Base-by-base conservation (phyloP, 2,329 filamentous ascomycete species). In the Microdochium nivale region DNA sequence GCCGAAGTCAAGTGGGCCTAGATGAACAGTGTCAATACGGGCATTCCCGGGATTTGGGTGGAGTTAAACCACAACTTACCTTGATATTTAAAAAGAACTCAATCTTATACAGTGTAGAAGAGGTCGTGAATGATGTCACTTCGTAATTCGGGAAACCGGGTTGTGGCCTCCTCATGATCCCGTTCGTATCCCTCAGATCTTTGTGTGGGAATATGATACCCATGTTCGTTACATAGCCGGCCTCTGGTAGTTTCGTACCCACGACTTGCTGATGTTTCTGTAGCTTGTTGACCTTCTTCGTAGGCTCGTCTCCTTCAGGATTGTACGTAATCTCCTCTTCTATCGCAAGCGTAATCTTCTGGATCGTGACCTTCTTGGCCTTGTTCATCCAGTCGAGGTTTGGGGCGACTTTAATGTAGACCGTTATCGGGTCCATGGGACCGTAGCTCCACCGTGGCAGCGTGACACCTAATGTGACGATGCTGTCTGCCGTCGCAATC, bases 271-370 rank as follows among this genome's bases (percentile, higher is more conserved):
- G 86, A 60, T 92, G 87, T 67, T 90, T 94, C 25, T 88, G 86
- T 58, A 99, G 74, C 52, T 85, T 87, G 69, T 95, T 96, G 59
- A 90, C 76, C 68, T 95, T 96, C 58, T 89, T 88, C 30, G 88
- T 88, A 25, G 91, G 90, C 65, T 97, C 94, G 64, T 97, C 94
- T 48, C 94, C 94, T 69, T 97, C 92, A 27, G 94, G 94, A 59
- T 99, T 97, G 71, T 88, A 99, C n/a, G 94, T 95, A 53, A 97
- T 95, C 66, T 97, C 92, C 69, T 99, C 94, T 64, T 97, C 94
- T 60, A 99, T 95, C 13, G 84, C 83, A 43, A 97, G 84, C 1
- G 90, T 96, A 59, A 99, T 94, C 64, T 94, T 94, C 64, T 91
- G 86, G 63, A 99, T 95, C 44, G 89, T 92, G 50, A 97, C 91